A percentile compares a stretch with the other conserved stretches of the same genome.
phyloP scores from a whole-genome alignment of 2,329 filamentous ascomycete species.

The Verticillium alfalfae region DNA sequence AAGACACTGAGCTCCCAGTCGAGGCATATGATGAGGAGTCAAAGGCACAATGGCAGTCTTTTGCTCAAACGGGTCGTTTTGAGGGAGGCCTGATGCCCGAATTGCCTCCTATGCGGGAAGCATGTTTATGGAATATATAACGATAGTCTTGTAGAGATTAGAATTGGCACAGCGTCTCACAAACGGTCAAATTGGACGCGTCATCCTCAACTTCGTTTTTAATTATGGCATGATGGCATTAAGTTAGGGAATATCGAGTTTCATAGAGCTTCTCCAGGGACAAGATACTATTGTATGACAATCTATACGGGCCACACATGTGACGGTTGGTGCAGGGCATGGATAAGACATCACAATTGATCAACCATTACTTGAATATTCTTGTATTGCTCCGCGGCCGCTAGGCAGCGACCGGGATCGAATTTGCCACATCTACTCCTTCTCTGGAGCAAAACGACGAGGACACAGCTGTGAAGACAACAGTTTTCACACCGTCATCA shows the following conservation, averaged over 20 bases:
- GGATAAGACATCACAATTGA: not conserved
- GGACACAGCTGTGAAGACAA: too few species aligned
- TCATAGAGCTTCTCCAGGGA: too few species aligned
- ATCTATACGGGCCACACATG: not conserved
- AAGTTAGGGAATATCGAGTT: not conserved
- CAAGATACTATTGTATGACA: too few species aligned
- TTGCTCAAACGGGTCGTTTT: slow-evolving; percentile 63
- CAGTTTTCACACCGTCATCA: not conserved
- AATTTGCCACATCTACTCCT: not conserved
- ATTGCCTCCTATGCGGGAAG: slow-evolving; percentile 73
- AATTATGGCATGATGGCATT: too few species aligned
- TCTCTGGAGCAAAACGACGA: not conserved
- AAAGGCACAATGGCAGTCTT: slow-evolving; percentile 58
- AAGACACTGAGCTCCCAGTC: slow-evolving; percentile 55
- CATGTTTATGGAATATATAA: slow-evolving; percentile 68
- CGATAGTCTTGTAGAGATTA: not conserved
- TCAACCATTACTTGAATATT: not conserved
- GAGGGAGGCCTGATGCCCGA: slow-evolving; percentile 67
- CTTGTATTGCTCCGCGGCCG: not conserved
- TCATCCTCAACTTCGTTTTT: not conserved
- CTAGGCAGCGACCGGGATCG: not conserved
- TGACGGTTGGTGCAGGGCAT: not conserved
- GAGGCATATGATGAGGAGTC: slow-evolving; percentile 55
- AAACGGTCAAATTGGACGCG: not conserved
- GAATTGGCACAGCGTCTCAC: not conserved